Base-by-base conservation (phyloP, 1,139 yeast genomes). In the Blastobotrys illinoisensis region DNA sequence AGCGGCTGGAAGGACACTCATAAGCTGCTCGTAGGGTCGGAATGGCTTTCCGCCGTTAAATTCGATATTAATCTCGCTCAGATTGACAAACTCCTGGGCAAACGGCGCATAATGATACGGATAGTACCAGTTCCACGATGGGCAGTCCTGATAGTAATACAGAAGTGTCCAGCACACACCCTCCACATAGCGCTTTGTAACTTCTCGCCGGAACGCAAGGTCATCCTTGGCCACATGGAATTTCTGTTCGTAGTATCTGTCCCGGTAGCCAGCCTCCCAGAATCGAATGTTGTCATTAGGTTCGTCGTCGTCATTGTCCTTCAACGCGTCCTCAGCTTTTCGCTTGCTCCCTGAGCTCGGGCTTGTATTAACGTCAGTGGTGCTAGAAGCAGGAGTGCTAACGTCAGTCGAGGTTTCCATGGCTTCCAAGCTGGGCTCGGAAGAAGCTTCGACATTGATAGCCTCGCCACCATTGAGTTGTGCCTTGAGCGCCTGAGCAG, bases 81-180 rank as follows among this genome's bases (percentile, higher is more conserved):
- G 72, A 51, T 83, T 80, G 3, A 71, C 74, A 65, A 95, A 86
- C 69, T 95, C 99, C 7, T 86, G 79, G 0, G 98, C 98, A 76
- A 93, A 90, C 18, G 99, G 99, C 0, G 99, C 98, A 72, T 95
- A 95, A 69, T 95, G 99, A 68, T 85, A 93, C 0, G 98, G 99
- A 65, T 86, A 95, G 70, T 82, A 95, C 99, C 99, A 95, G 55
- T 85, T 86, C 99, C 99, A 95, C 0, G 98, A 91, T 0, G 97
- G 96, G 72, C 98, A 93, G 2, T 97, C 98, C 72, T 93, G 99
- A 69, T 88, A 93, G 72, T 95, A 95, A 70, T 95, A 95, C 54
- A 88, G 72, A 58, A 93, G 75, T 1, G 86, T 97, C 99, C 99
- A 95, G 16, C 96, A 83, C 5, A 93, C 86, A 57, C 99, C 99